Percentiles rank a stretch among this genome's conserved stretches.
Conservation (phyloP, 306 rosid genomes). For the Dalbergia cochinchinensis region DNA sequence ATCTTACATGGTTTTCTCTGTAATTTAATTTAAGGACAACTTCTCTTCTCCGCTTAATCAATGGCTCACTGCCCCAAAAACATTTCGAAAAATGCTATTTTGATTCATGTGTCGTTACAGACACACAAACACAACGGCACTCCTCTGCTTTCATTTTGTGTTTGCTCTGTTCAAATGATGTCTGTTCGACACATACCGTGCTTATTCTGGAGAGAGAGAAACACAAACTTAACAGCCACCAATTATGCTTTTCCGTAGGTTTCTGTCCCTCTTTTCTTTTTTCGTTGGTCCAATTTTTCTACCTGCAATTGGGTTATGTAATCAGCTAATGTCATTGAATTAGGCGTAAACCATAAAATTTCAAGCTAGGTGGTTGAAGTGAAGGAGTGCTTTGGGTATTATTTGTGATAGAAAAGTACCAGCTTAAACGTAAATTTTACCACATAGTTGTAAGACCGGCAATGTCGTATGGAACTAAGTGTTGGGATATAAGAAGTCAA, state of each 20-base stretch:
- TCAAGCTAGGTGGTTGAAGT: no score
- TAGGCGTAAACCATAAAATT: no score
- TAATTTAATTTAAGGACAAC: neutral
- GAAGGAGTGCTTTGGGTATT: no score
- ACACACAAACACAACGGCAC: neutral
- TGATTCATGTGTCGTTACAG: neutral
- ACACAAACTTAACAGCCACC: no score
- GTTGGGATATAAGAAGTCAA: no score
- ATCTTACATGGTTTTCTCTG: neutral
- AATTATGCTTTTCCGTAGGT: neutral
- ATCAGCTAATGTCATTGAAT: neutral
- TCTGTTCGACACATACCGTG: neutral
- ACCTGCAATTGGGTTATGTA: neutral
- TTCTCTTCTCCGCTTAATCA: no score
- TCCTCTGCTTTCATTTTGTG: neutral
- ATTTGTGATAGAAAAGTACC: no score
- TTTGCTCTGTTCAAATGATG: no score
- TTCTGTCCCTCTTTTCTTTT: neutral
- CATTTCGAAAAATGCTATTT: no score
- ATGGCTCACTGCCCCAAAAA: neutral
- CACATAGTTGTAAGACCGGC: no score
- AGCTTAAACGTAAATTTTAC: no score
- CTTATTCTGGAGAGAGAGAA: neutral
- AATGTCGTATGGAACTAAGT: no score
- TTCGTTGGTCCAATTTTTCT: neutral